Evolutionary conservation across 2,329 filamentous ascomycete species (phyloP), one percentile per base, ranked within the genome.

Genomic region (Torrubiella hemipterigena): DNA sequence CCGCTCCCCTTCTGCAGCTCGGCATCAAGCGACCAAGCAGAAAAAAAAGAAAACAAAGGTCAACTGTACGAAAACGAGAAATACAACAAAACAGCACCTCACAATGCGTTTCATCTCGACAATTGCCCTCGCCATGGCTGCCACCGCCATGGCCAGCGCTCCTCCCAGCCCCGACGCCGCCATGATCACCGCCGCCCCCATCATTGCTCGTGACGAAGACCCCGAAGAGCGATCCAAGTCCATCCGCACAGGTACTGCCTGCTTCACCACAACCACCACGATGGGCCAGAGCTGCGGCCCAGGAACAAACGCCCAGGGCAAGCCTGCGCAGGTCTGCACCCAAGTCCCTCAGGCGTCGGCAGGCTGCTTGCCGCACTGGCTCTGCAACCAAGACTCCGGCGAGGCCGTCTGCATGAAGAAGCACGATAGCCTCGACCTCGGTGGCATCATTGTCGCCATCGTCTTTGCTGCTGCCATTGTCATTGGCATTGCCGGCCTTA

Each of bases 381-480:
- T 61, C 41, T 73, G 69, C 61, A 48, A 44, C 38, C 43, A 48
- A 30, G 55, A 63, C 51, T 30, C 42, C 31, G 59, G 57, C 42
- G 50, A 43, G 33, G 38, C 46, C 23, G 44, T 51, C 7, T 66
- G 61, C 56, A 58, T 65, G 55, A 38, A 46, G 39, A 48, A 49
- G 27, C 37, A 56, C 6, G 48, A 62, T 44, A 25, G 8, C 14
- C 51, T 71, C 32, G 57, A 56, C 41, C 44, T 56, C 3, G 54
- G 53, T 24, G 67, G 62, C 38, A 54, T 67, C 43, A 52, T 69
- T 46, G 56, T 72, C 38, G 51, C 59, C 43, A 51, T 67, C 39
- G 42, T 64, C 47, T 62, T 75, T 22, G 61, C 54, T 34, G 38
- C 49, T n/a, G 52, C 48, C 36, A 43, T 64, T 38, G 47, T 51